Conservation (phyloP, 2,329 filamentous ascomycete species). For the Neospermospora avenae region DNA sequence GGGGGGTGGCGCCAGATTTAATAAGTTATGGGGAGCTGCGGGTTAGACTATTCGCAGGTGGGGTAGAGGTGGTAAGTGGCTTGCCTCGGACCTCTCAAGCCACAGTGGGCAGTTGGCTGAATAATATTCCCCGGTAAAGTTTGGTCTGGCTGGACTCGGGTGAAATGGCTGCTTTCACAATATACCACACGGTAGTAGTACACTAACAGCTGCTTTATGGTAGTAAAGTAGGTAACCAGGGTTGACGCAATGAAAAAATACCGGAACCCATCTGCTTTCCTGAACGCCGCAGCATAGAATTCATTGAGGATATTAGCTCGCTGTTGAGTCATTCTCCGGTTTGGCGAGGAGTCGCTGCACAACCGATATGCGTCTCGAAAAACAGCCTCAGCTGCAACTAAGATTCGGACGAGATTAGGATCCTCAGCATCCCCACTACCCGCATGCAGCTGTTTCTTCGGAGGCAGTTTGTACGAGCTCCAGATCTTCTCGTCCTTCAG, state of each 20-base stretch:
- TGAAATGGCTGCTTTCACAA: not conserved
- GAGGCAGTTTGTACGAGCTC: conserved; percentile 17
- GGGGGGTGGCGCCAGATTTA: not conserved
- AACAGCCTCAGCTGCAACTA: conserved; percentile 10
- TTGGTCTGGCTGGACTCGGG: not conserved
- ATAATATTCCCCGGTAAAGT: not conserved
- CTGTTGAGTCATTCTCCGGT: conserved; percentile 18
- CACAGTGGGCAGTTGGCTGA: not conserved
- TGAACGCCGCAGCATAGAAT: not conserved
- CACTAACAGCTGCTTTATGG: conserved; percentile 16
- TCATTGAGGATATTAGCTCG: not conserved
- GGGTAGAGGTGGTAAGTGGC: not conserved
- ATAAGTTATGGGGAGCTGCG: not conserved
- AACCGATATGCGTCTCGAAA: conserved; percentile 16
- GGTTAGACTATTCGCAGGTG: not conserved
- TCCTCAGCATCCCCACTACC: too few species aligned
- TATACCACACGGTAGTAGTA: conserved; percentile 18
- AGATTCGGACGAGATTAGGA: conserved; percentile 13
- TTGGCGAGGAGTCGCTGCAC: conserved; percentile 12
- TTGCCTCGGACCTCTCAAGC: not conserved
- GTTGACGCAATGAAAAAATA: conserved; percentile 16
- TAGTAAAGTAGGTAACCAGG: conserved; percentile 17
- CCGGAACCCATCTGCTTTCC: not conserved
- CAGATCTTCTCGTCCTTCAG: conserved; percentile 20
- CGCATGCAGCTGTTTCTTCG: too few species aligned